phyloP scores from a whole-genome alignment of 106 monocot species.

The Phalaenopsis aphrodite region DNA sequence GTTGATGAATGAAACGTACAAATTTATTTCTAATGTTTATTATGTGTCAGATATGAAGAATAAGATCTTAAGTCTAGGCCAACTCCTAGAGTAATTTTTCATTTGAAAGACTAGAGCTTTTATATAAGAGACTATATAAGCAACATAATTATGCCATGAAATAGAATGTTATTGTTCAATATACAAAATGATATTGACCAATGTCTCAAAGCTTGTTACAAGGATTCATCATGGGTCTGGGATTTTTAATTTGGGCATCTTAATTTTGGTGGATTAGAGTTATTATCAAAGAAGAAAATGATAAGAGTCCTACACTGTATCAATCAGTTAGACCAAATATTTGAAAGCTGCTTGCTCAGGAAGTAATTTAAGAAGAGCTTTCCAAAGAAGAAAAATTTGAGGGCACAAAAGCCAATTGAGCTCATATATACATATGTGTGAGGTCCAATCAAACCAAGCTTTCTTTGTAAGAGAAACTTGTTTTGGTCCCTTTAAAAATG shows the following conservation, averaged over 20 bases:
- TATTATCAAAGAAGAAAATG: conserved; percentile 10
- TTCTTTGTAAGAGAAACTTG: too few relatives aligned
- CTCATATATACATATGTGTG: too few relatives aligned
- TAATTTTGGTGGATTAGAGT: conserved; percentile 5
- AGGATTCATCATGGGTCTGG: not conserved
- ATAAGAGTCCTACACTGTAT: conserved; percentile 3
- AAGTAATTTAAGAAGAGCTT: conserved; percentile 2
- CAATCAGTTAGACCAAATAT: not conserved
- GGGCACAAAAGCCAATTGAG: too few relatives aligned
- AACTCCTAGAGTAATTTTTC: not conserved
- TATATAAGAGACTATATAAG: too few relatives aligned
- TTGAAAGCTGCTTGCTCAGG: not conserved
- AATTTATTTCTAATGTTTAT: too few relatives aligned
- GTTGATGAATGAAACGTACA: too few relatives aligned
- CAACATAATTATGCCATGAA: not conserved
- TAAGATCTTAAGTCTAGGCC: too few relatives aligned
- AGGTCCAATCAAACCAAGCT: too few relatives aligned
- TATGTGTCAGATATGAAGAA: too few relatives aligned
- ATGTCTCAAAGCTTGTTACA: not conserved
- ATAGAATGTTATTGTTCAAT: conserved; percentile 4
- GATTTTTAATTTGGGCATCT: not conserved
- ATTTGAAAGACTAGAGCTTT: not conserved
- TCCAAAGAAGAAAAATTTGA: not conserved
- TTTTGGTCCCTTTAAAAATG: too few relatives aligned
- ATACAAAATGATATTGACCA: not conserved